Evolutionary conservation across 306 rosid genomes (phyloP).

Genomic region (Gynostemma pentaphyllum): DNA sequence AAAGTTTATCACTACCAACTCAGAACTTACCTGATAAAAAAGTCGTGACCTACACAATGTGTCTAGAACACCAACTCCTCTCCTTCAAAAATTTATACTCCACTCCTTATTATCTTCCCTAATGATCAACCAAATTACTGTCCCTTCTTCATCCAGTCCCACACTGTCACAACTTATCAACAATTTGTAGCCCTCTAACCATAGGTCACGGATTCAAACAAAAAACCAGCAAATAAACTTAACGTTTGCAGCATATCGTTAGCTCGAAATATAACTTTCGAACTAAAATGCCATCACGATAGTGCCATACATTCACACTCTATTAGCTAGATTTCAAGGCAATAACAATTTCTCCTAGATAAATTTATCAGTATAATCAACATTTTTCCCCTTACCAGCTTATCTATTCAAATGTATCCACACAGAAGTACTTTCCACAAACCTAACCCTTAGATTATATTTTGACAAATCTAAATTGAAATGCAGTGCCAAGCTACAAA

Average conservation of each 20-base stretch:
- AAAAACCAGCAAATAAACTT: constrained; percentile 1
- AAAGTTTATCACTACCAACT: too few species aligned
- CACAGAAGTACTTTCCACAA: background rate
- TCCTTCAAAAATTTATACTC: too few species aligned
- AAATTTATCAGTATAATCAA: background rate
- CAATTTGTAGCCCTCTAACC: background rate
- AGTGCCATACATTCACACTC: background rate
- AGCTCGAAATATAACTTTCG: background rate
- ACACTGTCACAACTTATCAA: background rate
- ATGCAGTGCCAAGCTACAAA: background rate
- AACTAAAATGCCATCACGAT: background rate
- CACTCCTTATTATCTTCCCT: too few species aligned
- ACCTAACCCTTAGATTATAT: background rate
- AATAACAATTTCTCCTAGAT: background rate
- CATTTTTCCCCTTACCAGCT: background rate
- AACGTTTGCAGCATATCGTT: background rate
- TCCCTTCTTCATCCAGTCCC: too few species aligned
- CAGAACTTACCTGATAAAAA: too few species aligned
- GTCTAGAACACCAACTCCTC: too few species aligned
- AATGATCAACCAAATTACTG: too few species aligned
- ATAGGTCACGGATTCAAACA: background rate
- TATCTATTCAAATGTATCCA: background rate
- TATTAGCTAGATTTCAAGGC: background rate
- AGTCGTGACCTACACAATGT: too few species aligned
- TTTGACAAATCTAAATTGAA: background rate